Evolutionary conservation across 257 asterid species (phyloP), one percentile per base, ranked within the genome.

Genomic region (Forsythia viridissima): DNA sequence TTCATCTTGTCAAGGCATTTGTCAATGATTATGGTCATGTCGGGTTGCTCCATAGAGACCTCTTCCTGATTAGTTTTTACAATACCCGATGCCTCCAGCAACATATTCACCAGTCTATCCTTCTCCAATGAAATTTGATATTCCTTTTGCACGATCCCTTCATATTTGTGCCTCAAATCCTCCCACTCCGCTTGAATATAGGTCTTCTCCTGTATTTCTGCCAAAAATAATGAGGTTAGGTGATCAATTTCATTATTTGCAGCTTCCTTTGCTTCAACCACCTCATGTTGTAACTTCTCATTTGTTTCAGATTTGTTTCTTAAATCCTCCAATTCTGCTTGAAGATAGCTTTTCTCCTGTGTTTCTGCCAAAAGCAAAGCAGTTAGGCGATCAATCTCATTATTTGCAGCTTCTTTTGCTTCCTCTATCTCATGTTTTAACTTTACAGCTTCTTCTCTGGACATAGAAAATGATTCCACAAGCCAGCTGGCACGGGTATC

Each of bases 71-170:
- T 75, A 72, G 82, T 85, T 30, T 82, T 72, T 83, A 89, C 73
- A 71, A 89, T 79, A 73, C 96, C 94, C 81, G 95, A 89, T 84
- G 93, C 96, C 86, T 92, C 89, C 40, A 91, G 87, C 82, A 96
- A 84, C 88, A 75, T 73, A 79, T 46, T 82, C 77, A 96, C 72
- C 20, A 90, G 81, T 79, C 77, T 82, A 81, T 85, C 92, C 85
- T 87, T 92, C 84, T 92, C 97, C 80, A 79, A 3, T 71, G 88
- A 85, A 74, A 72, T 70, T 38, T 70, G 80, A 78, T 79, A 41
- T 76, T 92, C 91, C 82, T 84, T 89, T 80, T 82, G 84, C 76
- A 85, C 70, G 77, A 84, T 75, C 77, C 71, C 88, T 79, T 86
- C 92, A 81, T 86, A 87, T 72, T 83, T 77, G n/a, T 71, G 77